Evolutionary conservation across 495 filamentous ascomycete genomes (phyloP), one percentile per base, ranked within the genome.

Genomic region (Acidomyces sp.): DNA sequence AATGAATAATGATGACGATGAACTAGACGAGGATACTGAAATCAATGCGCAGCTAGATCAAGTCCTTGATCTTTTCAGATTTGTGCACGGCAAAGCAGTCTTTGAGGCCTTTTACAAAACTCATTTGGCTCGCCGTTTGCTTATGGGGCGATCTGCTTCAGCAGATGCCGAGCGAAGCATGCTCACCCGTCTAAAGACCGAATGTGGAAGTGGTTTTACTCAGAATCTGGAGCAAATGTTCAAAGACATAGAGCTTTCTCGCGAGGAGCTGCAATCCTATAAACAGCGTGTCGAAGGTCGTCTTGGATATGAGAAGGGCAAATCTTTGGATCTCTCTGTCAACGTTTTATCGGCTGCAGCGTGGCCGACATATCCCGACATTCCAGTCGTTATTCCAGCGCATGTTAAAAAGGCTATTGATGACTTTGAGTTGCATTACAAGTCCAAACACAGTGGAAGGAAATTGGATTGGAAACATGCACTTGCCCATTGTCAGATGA

Each of bases 51-150:
- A 94, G 55, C 68, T 99, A 21, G 90, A 96, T 46, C 77, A 86
- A 55, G 85, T 80, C 9, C 66, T 99, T 2, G 87, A 95, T 49
- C 68, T 99, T 5, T 99, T 99, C 68, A 74, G 90, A 3, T 96
- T 95, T 58, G 84, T 99, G 42, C 80, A 95, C 54, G 90, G 92
- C 17, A 99, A 96, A 57, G 86, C 86, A 28, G 85, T 94, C 0
- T 99, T 99, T 51, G 90, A 96, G 52, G 90, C 86, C 3, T 96
- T 99, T 53, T 99, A 99, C 68, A 96, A 96, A 68, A 90, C 84
- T 43, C 88, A 94, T 54, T 75, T 99, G 34, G 87, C 92, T 1
- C 72, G 84, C 6, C 74, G 90, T 20, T 65, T 99, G 17, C 66
- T 99, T 28, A 82, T 96, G 78, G 79, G 76, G 22, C 74, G 87